A percentile compares a stretch with the other conserved stretches of the same genome.
phyloP scores from a whole-genome alignment of 495 filamentous ascomycete species.

The Trichoderma parareesei region DNA sequence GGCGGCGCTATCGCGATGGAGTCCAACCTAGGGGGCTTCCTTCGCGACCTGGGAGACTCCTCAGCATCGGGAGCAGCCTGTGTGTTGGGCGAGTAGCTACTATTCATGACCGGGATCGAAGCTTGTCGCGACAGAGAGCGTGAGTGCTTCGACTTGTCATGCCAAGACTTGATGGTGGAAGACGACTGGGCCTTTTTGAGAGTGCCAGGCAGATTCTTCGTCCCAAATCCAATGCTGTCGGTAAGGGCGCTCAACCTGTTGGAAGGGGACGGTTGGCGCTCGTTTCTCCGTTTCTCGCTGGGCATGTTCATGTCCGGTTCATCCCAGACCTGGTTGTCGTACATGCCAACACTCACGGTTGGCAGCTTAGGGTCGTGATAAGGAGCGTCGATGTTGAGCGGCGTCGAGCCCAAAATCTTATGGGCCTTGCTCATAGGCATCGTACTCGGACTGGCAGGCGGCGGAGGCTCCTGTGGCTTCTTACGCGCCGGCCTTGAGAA shows the following conservation, averaged over 20 bases:
- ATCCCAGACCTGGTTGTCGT: neutral
- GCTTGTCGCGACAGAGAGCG: constrained; percentile 48
- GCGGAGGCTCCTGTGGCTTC: constrained; percentile 7
- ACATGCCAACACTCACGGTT: neutral
- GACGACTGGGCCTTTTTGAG: constrained; percentile 34
- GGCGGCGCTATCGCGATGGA: constrained; percentile 24
- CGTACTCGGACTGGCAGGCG: neutral
- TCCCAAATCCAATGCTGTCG: neutral
- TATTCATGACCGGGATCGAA: constrained; percentile 45
- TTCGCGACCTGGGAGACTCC: constrained; percentile 21
- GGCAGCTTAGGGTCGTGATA: neutral
- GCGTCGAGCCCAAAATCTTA: constrained; percentile 4
- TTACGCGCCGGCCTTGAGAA: constrained; percentile 1
- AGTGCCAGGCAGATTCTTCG: neutral
- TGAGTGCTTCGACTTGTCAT: constrained; percentile 43
- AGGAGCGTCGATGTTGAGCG: constrained; percentile 1
- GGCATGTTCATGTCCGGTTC: neutral
- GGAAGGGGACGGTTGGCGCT: neutral
- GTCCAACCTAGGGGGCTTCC: constrained; percentile 44
- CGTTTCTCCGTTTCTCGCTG: neutral
- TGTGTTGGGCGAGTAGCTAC: constrained; percentile 39
- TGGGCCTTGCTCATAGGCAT: constrained; percentile 6
- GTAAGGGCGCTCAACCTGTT: neutral
- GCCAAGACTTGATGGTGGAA: constrained; percentile 44
- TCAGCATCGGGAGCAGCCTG: constrained; percentile 36